Base-by-base conservation (phyloP, 179 eudicot species). In the Carnegiea gigantea region DNA sequence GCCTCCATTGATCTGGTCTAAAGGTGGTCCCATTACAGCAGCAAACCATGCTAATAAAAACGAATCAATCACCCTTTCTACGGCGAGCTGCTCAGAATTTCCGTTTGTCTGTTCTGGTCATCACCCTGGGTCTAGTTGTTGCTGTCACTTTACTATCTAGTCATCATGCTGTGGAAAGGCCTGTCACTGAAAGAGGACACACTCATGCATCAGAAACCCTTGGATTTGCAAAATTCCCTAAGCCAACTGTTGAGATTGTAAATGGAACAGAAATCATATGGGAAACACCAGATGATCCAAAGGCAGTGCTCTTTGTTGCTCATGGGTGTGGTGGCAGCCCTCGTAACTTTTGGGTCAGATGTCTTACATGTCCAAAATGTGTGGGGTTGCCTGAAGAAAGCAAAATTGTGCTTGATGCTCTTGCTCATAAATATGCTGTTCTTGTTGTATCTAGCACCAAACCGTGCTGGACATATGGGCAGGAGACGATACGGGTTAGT, bases 381-480 rank as follows among this genome's bases (percentile, higher is more conserved):
- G 90, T 93, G 81, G 99, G 99, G n/a, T 83, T 95, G 83, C 97
- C 99, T 9, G 99, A 95, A 79, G 99, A 95, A 83, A 95, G 90
- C 81, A 88, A 79, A 30, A 88, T 95, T 68, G 91, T 89, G 10
- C 90, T 88, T 36, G 81, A 92, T 67, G 95, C 99, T 33, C 88
- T 95, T n/a, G 85, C 88, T 62, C 89, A 83, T 68, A 87, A 87
- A 18, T 93, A 90, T 81, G 95, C 95, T 18, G 97, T 93, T 77
- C 70, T 95, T 79, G 84, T 90, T 17, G 46, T 93, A 54, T 90
- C 95, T 4, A 95, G 98, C 82, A 79, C 77, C 3, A 91, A 90
- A 43, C 74, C 43, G 8, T 92, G 98, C 85, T 95, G 99, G 99
- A 88, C 95, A 15, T 81, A 84, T 77, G 83, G 86, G 73, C 77